Base-by-base conservation (phyloP, 352 stramenopile genomes). In the Pythium graminicola region DNA sequence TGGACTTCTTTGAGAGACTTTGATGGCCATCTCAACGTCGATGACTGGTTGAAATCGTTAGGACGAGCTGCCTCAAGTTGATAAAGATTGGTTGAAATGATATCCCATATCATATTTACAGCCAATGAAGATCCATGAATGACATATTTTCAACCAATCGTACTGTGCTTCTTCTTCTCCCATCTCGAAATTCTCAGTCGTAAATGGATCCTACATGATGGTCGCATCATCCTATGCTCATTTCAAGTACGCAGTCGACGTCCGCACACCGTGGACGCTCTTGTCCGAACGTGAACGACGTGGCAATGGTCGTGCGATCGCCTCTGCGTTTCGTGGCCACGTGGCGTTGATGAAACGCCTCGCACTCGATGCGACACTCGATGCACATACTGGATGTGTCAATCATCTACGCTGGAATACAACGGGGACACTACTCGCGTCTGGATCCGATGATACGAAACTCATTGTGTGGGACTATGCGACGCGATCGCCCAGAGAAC, bases 321-420 rank as follows among this genome's bases (percentile, higher is more conserved):
- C 76, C 64, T 54, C 60, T 22, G 63, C 67, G 4, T 67, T 74
- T 24, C 77, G 88, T 17, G 62, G 71, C 41, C 81, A 92, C 60
- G 69, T 55, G 22, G 72, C 65, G 24, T 56, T 92, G 13, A 65
- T 92, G 28, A 68, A 68, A 13, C 81, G 79, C 1, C 63, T 93
- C 14, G 66, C 60, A 17, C 76, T 75, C 33, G 73, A 87, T 44
- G 62, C 62, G 3, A 70, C 72, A 43, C 69, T 93, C 23, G 50
- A 64, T 0, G 77, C 70, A 17, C 81, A 93, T 50, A 22, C 42
- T 3, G 85, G 81, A 11, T 95, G 85, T 62, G 85, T 95, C 23
- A 95, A 95, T 62, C 83, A 87, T 46, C 52, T 95, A 45, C 69
- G 79, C 23, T 95, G 85, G 85, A 93, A 88, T 45, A 67, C 72